These are phyloP conservation scores for Mallotus nudiflorus DNA, from an alignment of 345 rosid species.

Conservation along the genomic window DNA sequence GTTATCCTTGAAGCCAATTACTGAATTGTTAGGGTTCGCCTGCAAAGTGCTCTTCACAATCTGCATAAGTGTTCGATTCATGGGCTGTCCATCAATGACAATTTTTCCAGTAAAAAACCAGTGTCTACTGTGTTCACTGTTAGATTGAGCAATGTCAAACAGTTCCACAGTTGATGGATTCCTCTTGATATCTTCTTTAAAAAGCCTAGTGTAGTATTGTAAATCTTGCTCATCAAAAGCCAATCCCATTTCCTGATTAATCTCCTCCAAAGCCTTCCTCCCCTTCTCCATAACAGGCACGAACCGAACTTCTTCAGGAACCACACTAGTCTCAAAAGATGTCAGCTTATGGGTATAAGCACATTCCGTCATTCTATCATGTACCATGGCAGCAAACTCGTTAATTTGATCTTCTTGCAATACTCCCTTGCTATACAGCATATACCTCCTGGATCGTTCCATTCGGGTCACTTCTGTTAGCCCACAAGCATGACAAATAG, in stretches of 20 bases:
- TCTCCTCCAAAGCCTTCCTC: conserved; percentile 78
- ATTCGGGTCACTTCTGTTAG: conserved; percentile 68
- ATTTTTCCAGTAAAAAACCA: conserved; percentile 96
- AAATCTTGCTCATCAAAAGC: conserved; percentile 95
- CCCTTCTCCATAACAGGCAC: conserved; percentile 91
- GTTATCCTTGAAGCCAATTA: conserved; percentile 91
- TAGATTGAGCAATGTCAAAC: conserved; percentile 93
- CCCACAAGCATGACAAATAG: conserved; percentile 79
- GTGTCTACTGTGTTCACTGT: conserved; percentile 91
- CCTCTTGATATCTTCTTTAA: conserved; percentile 69
- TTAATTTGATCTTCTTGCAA: conserved; percentile 53
- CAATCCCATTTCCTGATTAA: conserved; percentile 87
- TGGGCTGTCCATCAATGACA: conserved; percentile 78
- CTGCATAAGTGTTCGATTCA: conserved; percentile 84
- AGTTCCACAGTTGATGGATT: conserved; percentile 88
- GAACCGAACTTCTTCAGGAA: conserved; percentile 67
- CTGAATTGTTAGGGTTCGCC: conserved; percentile 81
- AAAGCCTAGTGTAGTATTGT: conserved; percentile 77
- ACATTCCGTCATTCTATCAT: conserved; percentile 91
- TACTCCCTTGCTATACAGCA: conserved; percentile 57
- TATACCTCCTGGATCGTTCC: conserved; percentile 86
- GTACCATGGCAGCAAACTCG: conserved; percentile 79
- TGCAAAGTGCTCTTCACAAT: conserved; percentile 88
- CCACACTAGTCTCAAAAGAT: conserved; percentile 67
- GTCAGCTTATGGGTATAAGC: conserved; percentile 55